Evolutionary conservation across 805 yeast species (phyloP).

Genomic region (Lipomyces starkeyi): DNA sequence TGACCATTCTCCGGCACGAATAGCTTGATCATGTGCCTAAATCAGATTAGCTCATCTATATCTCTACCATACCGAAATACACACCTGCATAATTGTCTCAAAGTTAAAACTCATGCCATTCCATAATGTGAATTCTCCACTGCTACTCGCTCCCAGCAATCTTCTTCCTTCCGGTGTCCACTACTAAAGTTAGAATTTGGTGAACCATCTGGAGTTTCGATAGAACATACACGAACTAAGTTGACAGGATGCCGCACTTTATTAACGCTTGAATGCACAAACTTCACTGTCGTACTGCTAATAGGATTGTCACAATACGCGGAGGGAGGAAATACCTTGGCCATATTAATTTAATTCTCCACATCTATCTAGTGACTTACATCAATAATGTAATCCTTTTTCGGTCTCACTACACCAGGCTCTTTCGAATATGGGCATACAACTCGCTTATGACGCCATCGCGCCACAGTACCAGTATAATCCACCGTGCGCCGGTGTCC

Average conservation of each 20-base stretch:
- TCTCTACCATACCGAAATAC: neutral
- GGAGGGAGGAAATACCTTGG: conserved; percentile 61
- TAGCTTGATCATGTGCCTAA: conserved; percentile 87
- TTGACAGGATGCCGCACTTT: conserved; percentile 79
- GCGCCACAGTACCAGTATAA: conserved; percentile 74
- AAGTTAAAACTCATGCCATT: conserved; percentile 93
- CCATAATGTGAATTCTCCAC: conserved; percentile 97
- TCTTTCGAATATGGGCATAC: conserved; percentile 43
- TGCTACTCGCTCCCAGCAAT: conserved; percentile 83
- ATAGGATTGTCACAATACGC: conserved; percentile 60
- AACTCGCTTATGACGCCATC: conserved; percentile 58
- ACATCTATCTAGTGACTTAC: conserved; percentile 17
- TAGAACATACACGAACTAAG: conserved; percentile 31
- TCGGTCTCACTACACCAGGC: conserved; percentile 55
- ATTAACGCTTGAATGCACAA: conserved; percentile 88
- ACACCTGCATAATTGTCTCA: conserved; percentile 89
- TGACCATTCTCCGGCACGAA: conserved; percentile 77
- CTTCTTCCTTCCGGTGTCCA: conserved; percentile 98
- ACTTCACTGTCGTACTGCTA: conserved; percentile 74
- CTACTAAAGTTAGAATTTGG: conserved; percentile 50
- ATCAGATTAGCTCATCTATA: neutral
- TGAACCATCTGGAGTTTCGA: conserved; percentile 59
- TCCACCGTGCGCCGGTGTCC: conserved; percentile 75
- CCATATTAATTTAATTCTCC: neutral
- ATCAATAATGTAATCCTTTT: conserved; percentile 63